phyloP scores from a whole-genome alignment of 1,284 basidiomycete genomes.

The Malassezia nana region DNA sequence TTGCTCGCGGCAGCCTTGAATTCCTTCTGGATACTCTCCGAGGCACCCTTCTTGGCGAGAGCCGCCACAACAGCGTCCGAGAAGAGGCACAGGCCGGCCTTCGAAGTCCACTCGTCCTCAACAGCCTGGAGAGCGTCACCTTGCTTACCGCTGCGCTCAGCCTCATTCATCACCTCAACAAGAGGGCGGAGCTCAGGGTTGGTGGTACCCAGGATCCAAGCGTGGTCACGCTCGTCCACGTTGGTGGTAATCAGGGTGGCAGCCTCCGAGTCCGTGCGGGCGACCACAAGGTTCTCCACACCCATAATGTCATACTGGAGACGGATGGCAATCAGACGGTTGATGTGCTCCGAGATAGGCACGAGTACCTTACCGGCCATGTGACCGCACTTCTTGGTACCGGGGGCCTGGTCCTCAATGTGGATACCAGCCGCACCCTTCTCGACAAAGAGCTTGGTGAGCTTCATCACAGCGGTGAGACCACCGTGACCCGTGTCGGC shows the following conservation, averaged over 20 bases:
- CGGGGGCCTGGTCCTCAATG: slow-evolving; percentile 82
- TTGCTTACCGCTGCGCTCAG: slow-evolving; percentile 67
- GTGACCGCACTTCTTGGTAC: slow-evolving; percentile 58
- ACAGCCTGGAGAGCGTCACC: slow-evolving; percentile 71
- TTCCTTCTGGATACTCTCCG: slow-evolving; percentile 57
- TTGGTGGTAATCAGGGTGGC: slow-evolving; percentile 93
- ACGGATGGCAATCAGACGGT: slow-evolving; percentile 65
- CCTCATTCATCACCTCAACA: slow-evolving; percentile 70
- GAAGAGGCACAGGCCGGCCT: slow-evolving; percentile 72
- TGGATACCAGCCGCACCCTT: slow-evolving; percentile 80
- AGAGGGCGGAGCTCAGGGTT: slow-evolving; percentile 63
- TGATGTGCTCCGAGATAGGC: slow-evolving; percentile 66
- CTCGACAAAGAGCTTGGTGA: slow-evolving; percentile 83
- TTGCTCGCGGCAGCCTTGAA: slow-evolving; percentile 60
- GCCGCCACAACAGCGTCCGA: slow-evolving; percentile 64
- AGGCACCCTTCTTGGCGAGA: slow-evolving; percentile 57
- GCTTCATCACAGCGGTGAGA: slow-evolving; percentile 88
- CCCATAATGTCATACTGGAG: slow-evolving; percentile 72
- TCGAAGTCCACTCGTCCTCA: slow-evolving; percentile 74
- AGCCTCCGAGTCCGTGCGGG: slow-evolving; percentile 72
- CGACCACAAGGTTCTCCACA: slow-evolving; percentile 64
- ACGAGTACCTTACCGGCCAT: slow-evolving; percentile 68
- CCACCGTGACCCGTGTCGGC: slow-evolving; percentile 68
- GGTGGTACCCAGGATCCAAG: slow-evolving; percentile 87
- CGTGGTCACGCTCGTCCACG: slow-evolving; percentile 89